Evolutionary conservation across 805 yeast genomes (phyloP), one percentile per base, ranked within the genome.

Genomic region (Candida ascalaphidarum): DNA sequence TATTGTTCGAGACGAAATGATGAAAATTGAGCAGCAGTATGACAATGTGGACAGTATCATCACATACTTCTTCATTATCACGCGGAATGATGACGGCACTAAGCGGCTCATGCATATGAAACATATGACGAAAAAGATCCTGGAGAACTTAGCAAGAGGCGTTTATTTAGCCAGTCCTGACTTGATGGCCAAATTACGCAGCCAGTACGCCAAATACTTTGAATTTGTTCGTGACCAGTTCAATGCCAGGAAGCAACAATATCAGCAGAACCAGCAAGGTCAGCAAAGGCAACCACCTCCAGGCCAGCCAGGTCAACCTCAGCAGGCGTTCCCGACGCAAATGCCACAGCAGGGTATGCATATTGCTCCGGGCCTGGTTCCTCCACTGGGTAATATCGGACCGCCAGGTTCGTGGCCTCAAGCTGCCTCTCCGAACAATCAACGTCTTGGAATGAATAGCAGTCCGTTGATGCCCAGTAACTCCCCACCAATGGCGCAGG

Each of bases 91-190:
- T 27, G 82, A 77, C 27, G 88, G 83, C 7, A 80, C 94, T 2
- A 76, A 74, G 43, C 71, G 82, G 40, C 68, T 86, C 34, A 66
- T 86, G 34, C 88, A 81, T 47, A 73, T 82, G 65, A 77, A 84
- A 52, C 68, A 75, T 35, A 78, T 84, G 78, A 75, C 83, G 24
- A 78, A 75, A 44, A 81, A 78, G 46, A 81, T 84, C 35, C 56
- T 78, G 40, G 92, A 83, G 28, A 76, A 71, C 25, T 61, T 84
- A 39, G 70, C 76, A 33, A 65, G 73, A 37, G 79, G 79, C 4
- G 61, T 68, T 14, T 84, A 69, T 44, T 70, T 77, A 36, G 88
- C 88, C 1, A 72, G 74, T n/a, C 80, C 81, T 11, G 83, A 76
- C 26, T 63, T 82, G 22, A 59, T 83, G 29, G 82, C 74, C 24